These are phyloP conservation scores for Cucumis melo DNA, from an alignment of 306 rosid genomes.

Conservation along the genomic window DNA sequence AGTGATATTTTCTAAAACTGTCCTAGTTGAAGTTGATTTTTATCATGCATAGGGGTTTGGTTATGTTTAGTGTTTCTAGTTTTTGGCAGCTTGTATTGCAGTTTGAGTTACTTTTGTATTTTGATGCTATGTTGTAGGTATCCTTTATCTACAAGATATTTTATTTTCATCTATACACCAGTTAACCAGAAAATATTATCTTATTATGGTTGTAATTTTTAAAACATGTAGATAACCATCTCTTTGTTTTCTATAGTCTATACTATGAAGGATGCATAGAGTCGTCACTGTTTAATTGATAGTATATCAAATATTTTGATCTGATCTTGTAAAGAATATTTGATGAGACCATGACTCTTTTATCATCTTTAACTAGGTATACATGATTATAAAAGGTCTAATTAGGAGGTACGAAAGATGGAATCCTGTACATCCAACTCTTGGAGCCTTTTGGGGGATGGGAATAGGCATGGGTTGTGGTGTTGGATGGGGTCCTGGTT, in stretches of 20 bases:
- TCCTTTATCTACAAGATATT: neutral
- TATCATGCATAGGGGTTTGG: neutral
- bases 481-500: conserved; percentile 98
- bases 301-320: neutral
- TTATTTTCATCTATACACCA: neutral
- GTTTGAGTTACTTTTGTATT: neutral
- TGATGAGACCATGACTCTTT: neutral
- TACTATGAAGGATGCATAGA: neutral
- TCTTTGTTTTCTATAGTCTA: neutral
- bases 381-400: conserved; percentile 71
- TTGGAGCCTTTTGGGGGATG: conserved; percentile 93
- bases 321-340: neutral
- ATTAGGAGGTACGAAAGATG: conserved; percentile 60
- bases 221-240: neutral
- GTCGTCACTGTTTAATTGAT: neutral
- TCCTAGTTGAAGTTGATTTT: neutral
- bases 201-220: neutral
- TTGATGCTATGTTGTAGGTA: neutral
- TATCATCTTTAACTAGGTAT: conserved; percentile 26
- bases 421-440: conserved; percentile 88
- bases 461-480: conserved; percentile 95
- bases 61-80: neutral
- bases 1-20: neutral
- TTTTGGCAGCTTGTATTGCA: neutral
- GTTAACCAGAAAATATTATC: neutral